phyloP scores from a whole-genome alignment of 371 early-diverging fungal species.

The Mortierella sp. region DNA sequence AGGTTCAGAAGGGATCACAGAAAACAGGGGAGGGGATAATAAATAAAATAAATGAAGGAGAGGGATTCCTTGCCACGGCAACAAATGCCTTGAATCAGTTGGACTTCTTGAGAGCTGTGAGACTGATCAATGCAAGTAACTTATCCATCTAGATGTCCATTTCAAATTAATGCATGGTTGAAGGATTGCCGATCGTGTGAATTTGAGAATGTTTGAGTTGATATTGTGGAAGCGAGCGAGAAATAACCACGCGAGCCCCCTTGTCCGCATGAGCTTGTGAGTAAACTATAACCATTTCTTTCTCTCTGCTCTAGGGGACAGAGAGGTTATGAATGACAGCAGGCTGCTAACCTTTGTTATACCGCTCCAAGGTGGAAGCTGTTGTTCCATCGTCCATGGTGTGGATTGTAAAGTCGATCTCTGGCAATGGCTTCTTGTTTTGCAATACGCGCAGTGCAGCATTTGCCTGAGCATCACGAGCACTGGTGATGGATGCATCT shows the following conservation, averaged over 20 bases:
- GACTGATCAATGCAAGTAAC: too few species aligned
- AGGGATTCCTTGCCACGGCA: not conserved
- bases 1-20: too few species aligned
- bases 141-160: not conserved
- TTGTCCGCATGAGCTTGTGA: not conserved
- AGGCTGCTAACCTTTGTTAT: constrained; percentile 68
- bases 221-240: not conserved
- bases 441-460: constrained; percentile 44
- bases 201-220: too few species aligned
- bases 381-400: constrained; percentile 84
- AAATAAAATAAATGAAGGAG: not conserved
- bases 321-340: too few species aligned
- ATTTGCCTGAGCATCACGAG: constrained; percentile 39
- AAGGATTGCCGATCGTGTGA: too few species aligned
- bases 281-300: not conserved
- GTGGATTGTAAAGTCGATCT: constrained; percentile 81
- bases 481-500: constrained; percentile 4
- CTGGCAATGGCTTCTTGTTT: constrained; percentile 56
- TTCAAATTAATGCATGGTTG: too few species aligned
- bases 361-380: constrained; percentile 82
- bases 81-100: not conserved
- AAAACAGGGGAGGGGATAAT: not conserved
- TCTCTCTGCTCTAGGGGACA: not conserved
- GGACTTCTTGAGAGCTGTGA: not conserved
- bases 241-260: constrained; percentile 1